phyloP scores from a whole-genome alignment of 1,139 yeast species.

The Yamadazyma membranifaciens region DNA sequence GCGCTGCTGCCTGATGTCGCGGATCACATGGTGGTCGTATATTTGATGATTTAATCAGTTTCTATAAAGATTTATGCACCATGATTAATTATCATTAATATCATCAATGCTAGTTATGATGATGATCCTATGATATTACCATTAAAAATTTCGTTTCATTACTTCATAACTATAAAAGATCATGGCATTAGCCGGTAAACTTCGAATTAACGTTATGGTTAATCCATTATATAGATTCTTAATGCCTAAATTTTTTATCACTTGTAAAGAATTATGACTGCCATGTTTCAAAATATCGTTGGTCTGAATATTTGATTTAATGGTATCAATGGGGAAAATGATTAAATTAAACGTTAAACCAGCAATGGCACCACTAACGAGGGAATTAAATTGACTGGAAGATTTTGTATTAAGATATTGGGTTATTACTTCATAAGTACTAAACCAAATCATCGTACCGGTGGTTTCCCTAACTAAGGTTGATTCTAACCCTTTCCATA shows the following conservation, averaged over 20 bases:
- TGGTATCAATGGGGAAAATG: conserved; percentile 87
- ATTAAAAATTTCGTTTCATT: conserved; percentile 41
- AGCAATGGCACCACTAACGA: conserved; percentile 81
- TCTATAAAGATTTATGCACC: no score
- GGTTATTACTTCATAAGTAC: conserved; percentile 68
- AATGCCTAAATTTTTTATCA: conserved; percentile 41
- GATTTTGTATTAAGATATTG: conserved; percentile 22
- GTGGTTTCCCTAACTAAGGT: conserved; percentile 81
- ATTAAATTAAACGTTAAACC: conserved; percentile 80
- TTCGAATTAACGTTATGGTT: conserved; percentile 76
- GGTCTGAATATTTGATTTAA: conserved; percentile 86
- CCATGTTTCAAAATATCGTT: conserved; percentile 21
- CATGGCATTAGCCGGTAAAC: conserved; percentile 87
- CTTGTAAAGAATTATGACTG: conserved; percentile 26
- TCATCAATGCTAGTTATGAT: no score
- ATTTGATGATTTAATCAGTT: no score
- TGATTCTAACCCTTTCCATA: conserved; percentile 87
- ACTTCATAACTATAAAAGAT: conserved; percentile 80
- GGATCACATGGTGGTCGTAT: no score
- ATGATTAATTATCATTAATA: no score
- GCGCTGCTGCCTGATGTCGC: no score
- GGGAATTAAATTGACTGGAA: conserved; percentile 45
- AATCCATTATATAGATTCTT: conserved; percentile 79
- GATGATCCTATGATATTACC: background rate
- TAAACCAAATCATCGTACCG: conserved; percentile 95